These are phyloP conservation scores for Pezicula rhizophila DNA, from an alignment of 2,329 filamentous ascomycete species.

Conservation along the genomic window DNA sequence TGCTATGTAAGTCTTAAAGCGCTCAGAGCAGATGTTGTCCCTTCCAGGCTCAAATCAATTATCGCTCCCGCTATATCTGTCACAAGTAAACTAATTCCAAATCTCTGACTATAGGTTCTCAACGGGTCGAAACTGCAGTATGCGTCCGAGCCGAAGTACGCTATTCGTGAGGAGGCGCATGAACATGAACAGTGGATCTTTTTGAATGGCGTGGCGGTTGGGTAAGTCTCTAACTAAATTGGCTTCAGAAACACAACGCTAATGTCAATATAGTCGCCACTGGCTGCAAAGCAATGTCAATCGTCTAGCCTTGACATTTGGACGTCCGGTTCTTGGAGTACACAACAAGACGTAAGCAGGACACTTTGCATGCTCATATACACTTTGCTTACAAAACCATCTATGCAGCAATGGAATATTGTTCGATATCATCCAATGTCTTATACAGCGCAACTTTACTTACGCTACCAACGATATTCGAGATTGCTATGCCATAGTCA, in stretches of 20 bases:
- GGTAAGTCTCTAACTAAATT: conserved; percentile 36
- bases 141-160: conserved; percentile 46
- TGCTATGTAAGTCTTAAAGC: conserved; percentile 28
- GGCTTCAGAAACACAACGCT: conserved; percentile 8
- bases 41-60: no score
- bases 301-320: conserved; percentile 65
- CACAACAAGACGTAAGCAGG: conserved; percentile 61
- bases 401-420: conserved; percentile 50
- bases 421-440: conserved; percentile 71
- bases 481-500: conserved; percentile 55
- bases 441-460: conserved; percentile 68
- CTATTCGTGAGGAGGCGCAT: conserved; percentile 38
- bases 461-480: conserved; percentile 67
- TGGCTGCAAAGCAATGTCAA: conserved; percentile 69
- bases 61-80: no score
- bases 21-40: no score
- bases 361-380: background rate
- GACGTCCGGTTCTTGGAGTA: conserved; percentile 63
- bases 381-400: background rate
- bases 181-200: conserved; percentile 72
- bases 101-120: conserved; percentile 26
- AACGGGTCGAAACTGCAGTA: conserved; percentile 47
- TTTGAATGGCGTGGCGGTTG: conserved; percentile 64
- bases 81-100: no score
- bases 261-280: conserved; percentile 39